These are phyloP conservation scores for Exserohilum turcica DNA, from an alignment of 2,329 filamentous ascomycete genomes.

Conservation along the genomic window DNA sequence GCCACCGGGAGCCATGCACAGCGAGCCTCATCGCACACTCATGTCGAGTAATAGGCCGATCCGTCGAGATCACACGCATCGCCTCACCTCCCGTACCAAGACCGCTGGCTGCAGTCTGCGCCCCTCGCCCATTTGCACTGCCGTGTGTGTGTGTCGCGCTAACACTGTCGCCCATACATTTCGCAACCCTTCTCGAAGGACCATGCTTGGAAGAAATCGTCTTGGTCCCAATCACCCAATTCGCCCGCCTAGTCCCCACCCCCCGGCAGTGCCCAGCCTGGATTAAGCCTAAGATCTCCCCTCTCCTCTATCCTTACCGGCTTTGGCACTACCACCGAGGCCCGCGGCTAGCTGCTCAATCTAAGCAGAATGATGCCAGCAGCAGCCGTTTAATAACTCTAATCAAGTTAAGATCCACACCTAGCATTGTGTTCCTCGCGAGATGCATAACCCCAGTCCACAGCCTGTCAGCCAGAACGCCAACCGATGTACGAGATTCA, in stretches of 20 bases:
- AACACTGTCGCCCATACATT: neutral
- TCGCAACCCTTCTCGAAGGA: constrained; percentile 38
- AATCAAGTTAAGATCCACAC: constrained; percentile 37
- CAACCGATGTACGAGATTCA: constrained; percentile 15
- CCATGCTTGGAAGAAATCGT: constrained; percentile 27
- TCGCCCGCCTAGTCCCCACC: constrained; percentile 14
- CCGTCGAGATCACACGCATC: constrained; percentile 32
- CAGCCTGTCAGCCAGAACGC: neutral
- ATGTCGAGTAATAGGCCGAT: constrained; percentile 13
- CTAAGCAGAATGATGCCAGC: constrained; percentile 14
- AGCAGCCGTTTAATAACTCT: constrained; percentile 34
- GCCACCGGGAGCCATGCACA: constrained; percentile 20
- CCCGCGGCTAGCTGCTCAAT: constrained; percentile 12
- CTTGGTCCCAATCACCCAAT: constrained; percentile 29
- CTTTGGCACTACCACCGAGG: constrained; percentile 2
- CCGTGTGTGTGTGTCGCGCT: constrained; percentile 1
- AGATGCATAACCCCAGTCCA: constrained; percentile 2
- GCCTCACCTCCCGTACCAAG: constrained; percentile 7
- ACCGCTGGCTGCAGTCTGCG: constrained; percentile 16
- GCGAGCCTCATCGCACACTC: constrained; percentile 21
- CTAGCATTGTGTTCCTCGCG: constrained; percentile 24
- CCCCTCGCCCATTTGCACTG: constrained; percentile 5
- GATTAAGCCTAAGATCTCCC: constrained; percentile 45
- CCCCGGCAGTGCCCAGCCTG: constrained; percentile 23
- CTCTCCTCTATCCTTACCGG: constrained; percentile 2